Percentiles rank a stretch among this genome's conserved stretches.
Evolutionary conservation across 371 early-diverging fungal species (phyloP).

Genomic region (Mortierella sp.): DNA sequence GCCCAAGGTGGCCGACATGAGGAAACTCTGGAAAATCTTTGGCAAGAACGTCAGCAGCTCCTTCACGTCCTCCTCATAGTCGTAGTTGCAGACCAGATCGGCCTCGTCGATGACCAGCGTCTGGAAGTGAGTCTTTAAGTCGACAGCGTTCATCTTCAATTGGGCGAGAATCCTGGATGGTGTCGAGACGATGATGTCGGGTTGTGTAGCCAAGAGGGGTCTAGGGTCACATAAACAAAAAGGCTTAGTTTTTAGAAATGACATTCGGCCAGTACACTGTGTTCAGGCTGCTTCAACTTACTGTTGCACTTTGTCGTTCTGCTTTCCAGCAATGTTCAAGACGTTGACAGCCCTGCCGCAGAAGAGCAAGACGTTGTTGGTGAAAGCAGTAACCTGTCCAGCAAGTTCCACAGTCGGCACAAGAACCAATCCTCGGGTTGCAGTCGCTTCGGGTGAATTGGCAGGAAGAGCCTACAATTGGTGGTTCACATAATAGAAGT

Average conservation of each 20-base stretch:
- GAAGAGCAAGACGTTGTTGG: conserved; percentile 79
- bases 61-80: conserved; percentile 88
- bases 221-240: conserved; percentile 51
- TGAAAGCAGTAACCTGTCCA: conserved; percentile 86
- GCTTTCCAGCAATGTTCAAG: conserved; percentile 79
- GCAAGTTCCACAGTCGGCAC: conserved; percentile 98
- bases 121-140: conserved; percentile 71
- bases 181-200: conserved; percentile 88
- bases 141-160: conserved; percentile 71
- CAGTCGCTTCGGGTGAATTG: conserved; percentile 42
- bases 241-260: too few species aligned
- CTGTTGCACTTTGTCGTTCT: conserved; percentile 71
- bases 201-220: conserved; percentile 84
- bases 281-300: too few species aligned
- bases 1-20: conserved; percentile 92
- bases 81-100: conserved; percentile 92
- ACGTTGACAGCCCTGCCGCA: conserved; percentile 75
- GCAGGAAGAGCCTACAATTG: conserved; percentile 34
- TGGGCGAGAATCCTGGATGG: conserved; percentile 84
- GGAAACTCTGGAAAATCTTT: conserved; percentile 86
- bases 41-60: conserved; percentile 79
- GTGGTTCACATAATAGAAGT: neutral
- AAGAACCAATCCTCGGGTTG: conserved; percentile 73
- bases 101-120: conserved; percentile 96
- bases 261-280: too few species aligned